A percentile compares a stretch with the other conserved stretches of the same genome.
phyloP scores from a whole-genome alignment of 306 rosid genomes.

The Cucumis hystrix region DNA sequence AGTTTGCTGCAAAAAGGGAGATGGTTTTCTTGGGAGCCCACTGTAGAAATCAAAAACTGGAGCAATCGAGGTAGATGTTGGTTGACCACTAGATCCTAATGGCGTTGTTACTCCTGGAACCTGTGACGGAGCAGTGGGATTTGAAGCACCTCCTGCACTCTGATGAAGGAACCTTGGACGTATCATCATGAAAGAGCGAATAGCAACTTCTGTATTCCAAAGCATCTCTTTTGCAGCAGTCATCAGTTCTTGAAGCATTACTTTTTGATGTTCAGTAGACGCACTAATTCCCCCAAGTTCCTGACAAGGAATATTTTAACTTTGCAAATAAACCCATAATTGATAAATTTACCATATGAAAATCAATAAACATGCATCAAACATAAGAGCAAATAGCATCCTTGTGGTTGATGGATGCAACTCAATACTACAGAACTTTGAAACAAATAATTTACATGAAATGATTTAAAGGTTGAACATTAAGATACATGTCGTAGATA shows the following conservation, averaged over 20 bases:
- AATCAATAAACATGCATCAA: background rate
- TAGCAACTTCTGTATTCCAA: constrained; percentile 80
- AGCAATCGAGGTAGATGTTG: constrained; percentile 38
- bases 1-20: constrained; percentile 80
- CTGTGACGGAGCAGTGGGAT: constrained; percentile 62
- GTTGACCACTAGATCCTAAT: constrained; percentile 46
- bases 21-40: constrained; percentile 90
- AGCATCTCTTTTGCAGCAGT: constrained; percentile 60
- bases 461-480: background rate
- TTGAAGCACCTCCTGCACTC: constrained; percentile 47
- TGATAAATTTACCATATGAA: background rate
- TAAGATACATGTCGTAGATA: background rate
- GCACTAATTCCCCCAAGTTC: constrained; percentile 92
- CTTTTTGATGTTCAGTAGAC: constrained; percentile 77
- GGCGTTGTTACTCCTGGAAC: constrained; percentile 35
- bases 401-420: background rate
- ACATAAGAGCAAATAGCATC: background rate
- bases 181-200: constrained; percentile 90
- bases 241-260: constrained; percentile 64
- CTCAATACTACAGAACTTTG: too few species aligned
- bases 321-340: background rate
- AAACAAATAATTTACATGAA: background rate
- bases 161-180: constrained; percentile 79
- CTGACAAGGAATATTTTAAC: constrained; percentile 16
- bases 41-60: constrained; percentile 89